phyloP scores from a whole-genome alignment of 192 early-diverging fungal species.

The Coemansia javaensis region DNA sequence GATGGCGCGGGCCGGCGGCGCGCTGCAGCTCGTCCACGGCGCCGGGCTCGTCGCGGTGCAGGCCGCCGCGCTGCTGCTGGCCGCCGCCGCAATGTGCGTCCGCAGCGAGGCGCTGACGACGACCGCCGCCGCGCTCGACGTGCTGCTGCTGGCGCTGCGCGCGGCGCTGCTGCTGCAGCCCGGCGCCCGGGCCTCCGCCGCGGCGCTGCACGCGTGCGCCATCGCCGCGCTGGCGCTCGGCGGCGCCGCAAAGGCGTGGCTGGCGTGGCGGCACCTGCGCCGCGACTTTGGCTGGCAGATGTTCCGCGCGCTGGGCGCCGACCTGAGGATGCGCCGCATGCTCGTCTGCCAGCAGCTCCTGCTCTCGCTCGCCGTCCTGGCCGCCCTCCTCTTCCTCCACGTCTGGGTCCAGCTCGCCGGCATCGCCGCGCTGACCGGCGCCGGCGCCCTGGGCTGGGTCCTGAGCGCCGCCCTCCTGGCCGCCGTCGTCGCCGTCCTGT shows the following conservation, averaged over 20 bases:
- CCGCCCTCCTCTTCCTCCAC: slow-evolving; percentile 34
- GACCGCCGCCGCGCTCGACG: slow-evolving; percentile 24
- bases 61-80: slow-evolving; percentile 15
- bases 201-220: slow-evolving; percentile 16
- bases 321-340: slow-evolving; percentile 48
- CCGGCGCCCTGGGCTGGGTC: slow-evolving; percentile 5
- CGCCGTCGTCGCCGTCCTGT: slow-evolving; percentile 8
- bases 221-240: slow-evolving; percentile 15
- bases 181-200: slow-evolving; percentile 1
- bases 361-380: slow-evolving; percentile 21
- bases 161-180: slow-evolving; percentile 24
- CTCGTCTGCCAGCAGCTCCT: slow-evolving; percentile 36
- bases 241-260: slow-evolving; percentile 13
- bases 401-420: slow-evolving; percentile 52
- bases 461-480: slow-evolving; percentile 7
- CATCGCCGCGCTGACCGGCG: slow-evolving; percentile 29
- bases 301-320: slow-evolving; percentile 43
- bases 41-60: slow-evolving; percentile 26
- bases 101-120: slow-evolving; percentile 26
- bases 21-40: slow-evolving; percentile 25
- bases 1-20: slow-evolving; percentile 4
- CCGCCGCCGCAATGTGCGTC: slow-evolving; percentile 11
- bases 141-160: slow-evolving; percentile 18
- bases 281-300: slow-evolving; percentile 49
- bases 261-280: slow-evolving; percentile 32